A percentile compares a stretch with the other conserved stretches of the same genome.
These are phyloP conservation scores for Globisporangium paroecandrum DNA, from an alignment of 352 stramenopile genomes.

Conservation along the genomic window DNA sequence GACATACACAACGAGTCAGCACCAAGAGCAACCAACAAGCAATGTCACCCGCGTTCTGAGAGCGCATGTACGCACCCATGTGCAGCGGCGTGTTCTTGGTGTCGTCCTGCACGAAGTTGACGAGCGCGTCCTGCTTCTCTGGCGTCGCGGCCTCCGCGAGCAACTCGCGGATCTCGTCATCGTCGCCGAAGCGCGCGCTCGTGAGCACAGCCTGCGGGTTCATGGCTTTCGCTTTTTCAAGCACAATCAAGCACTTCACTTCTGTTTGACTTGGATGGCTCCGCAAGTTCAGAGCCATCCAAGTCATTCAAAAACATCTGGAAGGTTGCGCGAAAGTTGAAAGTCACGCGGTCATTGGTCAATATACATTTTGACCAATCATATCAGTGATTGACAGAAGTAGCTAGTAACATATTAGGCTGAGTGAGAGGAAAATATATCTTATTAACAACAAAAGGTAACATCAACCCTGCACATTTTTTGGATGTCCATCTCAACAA, in stretches of 20 bases:
- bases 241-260: not conserved
- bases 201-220: conserved; percentile 57
- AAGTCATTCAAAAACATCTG: too few relatives aligned
- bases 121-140: conserved; percentile 25
- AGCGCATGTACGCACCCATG: conserved; percentile 48
- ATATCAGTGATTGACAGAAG: too few relatives aligned
- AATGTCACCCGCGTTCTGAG: not conserved
- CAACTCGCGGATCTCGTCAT: conserved; percentile 51
- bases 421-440: too few relatives aligned
- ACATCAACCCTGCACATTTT: too few relatives aligned
- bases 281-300: not conserved
- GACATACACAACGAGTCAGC: not conserved
- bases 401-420: too few relatives aligned
- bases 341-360: too few relatives aligned
- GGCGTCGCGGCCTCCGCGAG: conserved; percentile 22
- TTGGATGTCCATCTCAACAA: too few relatives aligned
- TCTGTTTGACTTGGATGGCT: conserved; percentile 7
- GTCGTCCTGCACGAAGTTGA: conserved; percentile 76
- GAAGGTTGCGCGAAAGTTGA: too few relatives aligned
- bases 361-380: too few relatives aligned
- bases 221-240: not conserved
- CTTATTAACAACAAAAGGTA: too few relatives aligned
- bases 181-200: conserved; percentile 71
- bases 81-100: conserved; percentile 81
- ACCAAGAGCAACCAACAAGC: not conserved